Evolutionary conservation across 306 rosid genomes (phyloP).

Genomic region (Parietaria judaica): DNA sequence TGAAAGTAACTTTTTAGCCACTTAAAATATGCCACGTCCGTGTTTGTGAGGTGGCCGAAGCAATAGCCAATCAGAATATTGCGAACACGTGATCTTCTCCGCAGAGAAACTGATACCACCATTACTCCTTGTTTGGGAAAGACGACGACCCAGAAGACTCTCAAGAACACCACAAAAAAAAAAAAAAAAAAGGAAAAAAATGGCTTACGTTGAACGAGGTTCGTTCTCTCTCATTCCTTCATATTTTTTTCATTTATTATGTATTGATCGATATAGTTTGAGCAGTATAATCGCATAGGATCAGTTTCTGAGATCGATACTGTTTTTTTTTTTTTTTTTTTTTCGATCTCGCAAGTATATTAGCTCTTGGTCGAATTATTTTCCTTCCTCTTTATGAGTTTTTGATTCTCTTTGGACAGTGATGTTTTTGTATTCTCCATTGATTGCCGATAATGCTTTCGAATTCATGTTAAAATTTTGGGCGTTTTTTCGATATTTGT

Average conservation of each 20-base stretch:
- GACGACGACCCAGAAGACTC: slow-evolving; percentile 13
- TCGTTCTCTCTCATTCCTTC: not conserved
- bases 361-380: too few species aligned
- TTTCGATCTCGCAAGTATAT: too few species aligned
- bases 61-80: slow-evolving; percentile 15
- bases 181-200: not conserved
- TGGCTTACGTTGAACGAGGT: slow-evolving; percentile 57
- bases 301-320: too few species aligned
- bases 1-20: too few species aligned
- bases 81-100: slow-evolving; percentile 1
- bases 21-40: too few species aligned
- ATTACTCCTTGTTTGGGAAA: too few species aligned
- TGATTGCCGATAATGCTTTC: too few species aligned
- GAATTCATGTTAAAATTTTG: not conserved
- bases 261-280: not conserved
- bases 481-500: not conserved
- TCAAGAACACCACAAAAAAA: slow-evolving; percentile 1
- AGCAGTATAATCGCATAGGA: not conserved
- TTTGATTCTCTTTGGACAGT: too few species aligned
- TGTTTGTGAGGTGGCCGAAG: not conserved
- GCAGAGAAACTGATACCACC: not conserved
- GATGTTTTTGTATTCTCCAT: too few species aligned
- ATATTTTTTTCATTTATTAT: not conserved
- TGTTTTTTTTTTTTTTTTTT: too few species aligned
- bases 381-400: too few species aligned